Conservation (phyloP, 805 yeast genomes). For the Suhomyces faveliae region DNA sequence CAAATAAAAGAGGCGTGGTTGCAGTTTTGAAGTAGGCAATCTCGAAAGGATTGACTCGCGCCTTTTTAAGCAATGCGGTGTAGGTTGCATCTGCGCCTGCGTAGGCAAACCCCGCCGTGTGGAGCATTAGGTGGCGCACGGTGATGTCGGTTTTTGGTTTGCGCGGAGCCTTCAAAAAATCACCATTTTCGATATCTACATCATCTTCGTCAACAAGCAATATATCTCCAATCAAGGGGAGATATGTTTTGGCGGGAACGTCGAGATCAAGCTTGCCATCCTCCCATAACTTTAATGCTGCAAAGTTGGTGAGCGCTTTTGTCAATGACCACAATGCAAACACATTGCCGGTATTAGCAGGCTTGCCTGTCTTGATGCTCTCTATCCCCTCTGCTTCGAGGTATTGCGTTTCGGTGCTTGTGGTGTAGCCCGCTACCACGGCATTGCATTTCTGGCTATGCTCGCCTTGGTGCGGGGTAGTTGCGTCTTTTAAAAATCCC, state of each 20-base stretch:
- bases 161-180: constrained; percentile 19
- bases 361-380: constrained; percentile 15
- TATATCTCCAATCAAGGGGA: constrained; percentile 32
- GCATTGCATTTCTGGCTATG: constrained; percentile 8
- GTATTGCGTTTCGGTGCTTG: constrained; percentile 20
- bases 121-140: constrained; percentile 27
- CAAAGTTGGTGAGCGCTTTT: constrained; percentile 36
- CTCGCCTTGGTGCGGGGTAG: constrained; percentile 6
- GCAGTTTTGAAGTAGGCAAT: constrained; percentile 12
- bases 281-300: constrained; percentile 33
- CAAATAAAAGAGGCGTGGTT: constrained; percentile 20
- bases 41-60: constrained; percentile 10
- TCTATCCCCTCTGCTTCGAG: constrained; percentile 23
- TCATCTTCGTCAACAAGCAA: constrained; percentile 26
- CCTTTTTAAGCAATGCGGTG: constrained; percentile 9
- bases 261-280: constrained; percentile 33
- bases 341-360: constrained; percentile 17
- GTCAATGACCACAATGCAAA: constrained; percentile 30
- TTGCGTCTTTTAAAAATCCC: neutral
- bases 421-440: constrained; percentile 31
- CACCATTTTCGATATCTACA: constrained; percentile 24
- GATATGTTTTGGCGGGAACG: constrained; percentile 27
- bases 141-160: constrained; percentile 26
- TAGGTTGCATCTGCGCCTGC: constrained; percentile 15
- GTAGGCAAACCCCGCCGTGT: constrained; percentile 29